phyloP scores from a whole-genome alignment of 306 rosid genomes.

The Trifolium pratense region DNA sequence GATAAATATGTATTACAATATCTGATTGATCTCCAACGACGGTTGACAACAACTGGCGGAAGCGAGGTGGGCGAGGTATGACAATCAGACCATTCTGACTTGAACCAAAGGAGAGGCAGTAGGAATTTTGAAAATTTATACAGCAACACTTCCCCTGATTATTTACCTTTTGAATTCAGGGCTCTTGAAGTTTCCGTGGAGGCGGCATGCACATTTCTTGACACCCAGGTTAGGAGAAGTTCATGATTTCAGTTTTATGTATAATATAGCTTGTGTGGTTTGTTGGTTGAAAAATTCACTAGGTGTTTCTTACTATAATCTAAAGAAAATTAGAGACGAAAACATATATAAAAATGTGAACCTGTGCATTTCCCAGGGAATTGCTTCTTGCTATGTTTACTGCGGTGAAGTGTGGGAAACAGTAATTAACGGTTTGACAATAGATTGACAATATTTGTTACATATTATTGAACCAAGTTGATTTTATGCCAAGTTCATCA shows the following conservation, averaged over 20 bases:
- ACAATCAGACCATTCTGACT: constrained; percentile 73
- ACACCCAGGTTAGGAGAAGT: constrained; percentile 79
- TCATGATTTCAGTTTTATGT: constrained; percentile 32
- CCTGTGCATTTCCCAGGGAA: too few species aligned
- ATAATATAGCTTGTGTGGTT: constrained; percentile 16
- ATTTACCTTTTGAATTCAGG: constrained; percentile 95
- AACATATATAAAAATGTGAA: too few species aligned
- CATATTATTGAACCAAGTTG: too few species aligned
- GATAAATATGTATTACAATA: constrained; percentile 93
- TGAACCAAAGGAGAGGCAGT: constrained; percentile 72
- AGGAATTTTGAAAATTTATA: constrained; percentile 66
- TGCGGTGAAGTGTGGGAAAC: too few species aligned
- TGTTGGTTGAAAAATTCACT: constrained; percentile 25
- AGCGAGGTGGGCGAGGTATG: constrained; percentile 69
- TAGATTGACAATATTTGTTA: too few species aligned
- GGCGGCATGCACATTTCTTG: too few species aligned
- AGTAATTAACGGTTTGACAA: too few species aligned
- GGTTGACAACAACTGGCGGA: constrained; percentile 62
- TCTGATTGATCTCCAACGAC: constrained; percentile 86
- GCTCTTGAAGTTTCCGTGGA: constrained; percentile 99
- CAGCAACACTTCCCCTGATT: constrained; percentile 84
- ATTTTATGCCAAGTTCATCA: too few species aligned
- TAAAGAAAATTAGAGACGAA: too few species aligned
- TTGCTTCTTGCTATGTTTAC: too few species aligned
- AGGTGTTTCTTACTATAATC: too few species aligned